phyloP scores from a whole-genome alignment of 306 rosid genomes.

The Quercus cerris region DNA sequence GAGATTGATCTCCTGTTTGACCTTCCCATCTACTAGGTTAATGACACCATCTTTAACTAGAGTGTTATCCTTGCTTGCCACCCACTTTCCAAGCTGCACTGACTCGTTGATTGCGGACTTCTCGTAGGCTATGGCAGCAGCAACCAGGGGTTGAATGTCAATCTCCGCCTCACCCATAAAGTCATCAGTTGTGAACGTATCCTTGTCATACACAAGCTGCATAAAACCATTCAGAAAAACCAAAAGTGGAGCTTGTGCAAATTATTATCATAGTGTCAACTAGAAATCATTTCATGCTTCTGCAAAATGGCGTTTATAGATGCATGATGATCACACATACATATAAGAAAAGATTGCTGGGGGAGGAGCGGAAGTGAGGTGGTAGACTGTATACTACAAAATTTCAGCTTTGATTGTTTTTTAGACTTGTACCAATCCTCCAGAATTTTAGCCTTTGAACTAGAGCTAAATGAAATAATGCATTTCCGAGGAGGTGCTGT shows the following conservation, averaged over 20 bases:
- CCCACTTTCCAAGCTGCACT: constrained; percentile 59
- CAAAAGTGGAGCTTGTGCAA: not conserved
- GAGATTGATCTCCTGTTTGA: constrained; percentile 67
- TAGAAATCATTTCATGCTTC: not conserved
- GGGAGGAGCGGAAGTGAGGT: not conserved
- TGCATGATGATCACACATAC: not conserved
- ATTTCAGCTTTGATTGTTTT: not conserved
- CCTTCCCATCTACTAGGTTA: constrained; percentile 57
- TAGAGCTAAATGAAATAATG: not conserved
- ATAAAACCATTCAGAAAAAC: constrained; percentile 6
- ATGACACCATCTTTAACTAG: constrained; percentile 63
- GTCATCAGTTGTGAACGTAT: constrained; percentile 80
- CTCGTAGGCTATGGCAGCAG: constrained; percentile 73
- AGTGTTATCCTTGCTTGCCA: constrained; percentile 55
- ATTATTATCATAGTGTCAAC: not conserved
- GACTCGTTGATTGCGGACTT: constrained; percentile 38
- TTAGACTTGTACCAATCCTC: not conserved
- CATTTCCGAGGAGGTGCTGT: not conserved
- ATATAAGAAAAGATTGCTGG: not conserved
- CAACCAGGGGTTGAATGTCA: constrained; percentile 83
- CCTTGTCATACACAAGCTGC: constrained; percentile 93
- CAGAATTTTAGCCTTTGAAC: not conserved
- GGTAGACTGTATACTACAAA: not conserved
- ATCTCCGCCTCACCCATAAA: constrained; percentile 97
- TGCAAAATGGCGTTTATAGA: not conserved